phyloP scores from a whole-genome alignment of 108 stramenopile species.

The Cyclostephanos tholiformis region DNA sequence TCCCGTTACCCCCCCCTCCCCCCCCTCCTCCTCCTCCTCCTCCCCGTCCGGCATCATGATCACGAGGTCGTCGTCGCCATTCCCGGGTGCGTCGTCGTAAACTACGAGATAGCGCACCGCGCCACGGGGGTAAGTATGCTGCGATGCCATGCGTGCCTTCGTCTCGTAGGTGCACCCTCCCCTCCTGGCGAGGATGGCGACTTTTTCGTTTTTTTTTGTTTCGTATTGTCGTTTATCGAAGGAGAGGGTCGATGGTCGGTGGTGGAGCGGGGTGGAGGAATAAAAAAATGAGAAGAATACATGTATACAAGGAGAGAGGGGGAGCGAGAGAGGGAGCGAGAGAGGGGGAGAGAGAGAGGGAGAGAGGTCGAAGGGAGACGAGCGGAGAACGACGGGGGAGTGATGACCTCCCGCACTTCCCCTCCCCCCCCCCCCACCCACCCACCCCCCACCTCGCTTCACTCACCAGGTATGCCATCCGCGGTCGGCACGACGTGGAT shows the following conservation, averaged over 20 bases:
- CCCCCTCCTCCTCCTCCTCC: too few relatives aligned
- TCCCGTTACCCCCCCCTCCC: too few relatives aligned
- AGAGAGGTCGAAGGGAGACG: not conserved
- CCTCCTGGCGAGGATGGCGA: constrained; percentile 47
- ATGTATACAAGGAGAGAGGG: not conserved
- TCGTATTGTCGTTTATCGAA: too few relatives aligned
- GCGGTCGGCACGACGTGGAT: constrained; percentile 27
- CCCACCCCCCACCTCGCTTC: too few relatives aligned
- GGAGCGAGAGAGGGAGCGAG: not conserved
- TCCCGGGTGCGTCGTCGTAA: constrained; percentile 26
- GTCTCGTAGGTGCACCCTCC: constrained; percentile 54
- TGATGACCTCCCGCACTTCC: too few relatives aligned
- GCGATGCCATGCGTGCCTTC: constrained; percentile 40
- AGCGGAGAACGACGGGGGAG: not conserved
- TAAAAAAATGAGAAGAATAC: not conserved
- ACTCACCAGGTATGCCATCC: constrained; percentile 33
- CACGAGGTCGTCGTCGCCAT: constrained; percentile 25
- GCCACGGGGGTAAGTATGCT: constrained; percentile 28
- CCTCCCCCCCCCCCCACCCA: too few relatives aligned
- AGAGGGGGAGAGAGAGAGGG: not conserved
- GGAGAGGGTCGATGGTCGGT: too few relatives aligned
- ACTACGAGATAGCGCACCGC: constrained; percentile 45
- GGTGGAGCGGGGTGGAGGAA: not conserved
- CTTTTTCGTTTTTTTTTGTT: constrained; percentile 5
- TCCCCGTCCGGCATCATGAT: constrained; percentile 44